These are phyloP conservation scores for Eimeria acervulina DNA, from an alignment of 169 alveolate genomes.

Conservation along the genomic window DNA sequence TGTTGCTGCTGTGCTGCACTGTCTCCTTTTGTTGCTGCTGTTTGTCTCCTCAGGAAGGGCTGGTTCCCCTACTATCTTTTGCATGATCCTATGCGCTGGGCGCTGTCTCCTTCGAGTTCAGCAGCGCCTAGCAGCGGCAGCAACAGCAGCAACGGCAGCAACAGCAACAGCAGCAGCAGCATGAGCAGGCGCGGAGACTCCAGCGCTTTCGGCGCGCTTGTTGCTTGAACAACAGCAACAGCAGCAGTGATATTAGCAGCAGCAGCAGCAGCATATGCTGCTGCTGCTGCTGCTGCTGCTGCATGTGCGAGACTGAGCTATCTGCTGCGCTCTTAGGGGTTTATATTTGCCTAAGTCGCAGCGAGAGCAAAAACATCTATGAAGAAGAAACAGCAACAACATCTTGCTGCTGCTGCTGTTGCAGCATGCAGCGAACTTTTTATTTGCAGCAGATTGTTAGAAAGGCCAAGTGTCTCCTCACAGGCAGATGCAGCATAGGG, in stretches of 20 bases:
- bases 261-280: constrained; percentile 25
- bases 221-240: constrained; percentile 20
- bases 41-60: constrained; percentile 54
- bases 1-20: too few species aligned
- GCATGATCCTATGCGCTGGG: constrained; percentile 49
- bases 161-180: constrained; percentile 8
- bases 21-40: too few species aligned
- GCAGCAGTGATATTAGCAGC: neutral
- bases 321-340: neutral
- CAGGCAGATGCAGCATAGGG: too few species aligned
- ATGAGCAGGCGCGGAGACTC: neutral
- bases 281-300: constrained; percentile 32
- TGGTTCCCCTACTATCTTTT: constrained; percentile 70
- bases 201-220: neutral
- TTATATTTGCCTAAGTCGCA: neutral
- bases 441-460: too few species aligned
- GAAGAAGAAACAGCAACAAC: neutral
- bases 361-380: neutral
- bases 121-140: constrained; percentile 27
- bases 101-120: neutral
- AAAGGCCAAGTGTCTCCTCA: too few species aligned
- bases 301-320: neutral
- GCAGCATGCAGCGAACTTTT: neutral
- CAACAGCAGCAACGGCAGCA: constrained; percentile 17
- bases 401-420: neutral